Base-by-base conservation (phyloP, 495 filamentous ascomycete species). In the Aspergillus steynii region DNA sequence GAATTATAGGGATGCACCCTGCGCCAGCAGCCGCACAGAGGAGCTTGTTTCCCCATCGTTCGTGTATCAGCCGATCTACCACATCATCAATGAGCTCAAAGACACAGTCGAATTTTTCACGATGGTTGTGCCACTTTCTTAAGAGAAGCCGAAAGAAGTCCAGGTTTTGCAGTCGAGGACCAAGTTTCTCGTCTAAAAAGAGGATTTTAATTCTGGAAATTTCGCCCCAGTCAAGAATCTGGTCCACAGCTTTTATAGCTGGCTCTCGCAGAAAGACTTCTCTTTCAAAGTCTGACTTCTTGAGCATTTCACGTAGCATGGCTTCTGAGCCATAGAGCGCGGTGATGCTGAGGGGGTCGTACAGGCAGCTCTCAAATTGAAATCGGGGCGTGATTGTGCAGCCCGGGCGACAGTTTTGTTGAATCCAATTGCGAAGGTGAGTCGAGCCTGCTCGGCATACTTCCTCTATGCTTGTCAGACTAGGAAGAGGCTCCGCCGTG, bases 281-380 rank as follows among this genome's bases (percentile, higher is more conserved):
- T 5, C 50, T 56, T 27, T 51, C 55, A 29, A 71, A 64, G 54
- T 65, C 45, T 10, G 65, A 66, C 10, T 67, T 64, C 29, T 57
- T 25, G 56, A 65, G 56, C 29, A 71, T 58, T 60, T 32, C 6
- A 60, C 42, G 56, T 15, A 71, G 62, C 59, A 66, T 65, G 20
- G 56, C 34, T 59, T 63, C 62, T 29, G 67, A 69, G 34, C 69
- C 65, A 45, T 66, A 66, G 7, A 69, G 55, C 32, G 65, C 68
- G 58, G 65, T 66, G 42, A 72, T 65, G 55, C 67, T 61, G 7
- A 72, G 63, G n/a, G 69, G 69, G 59, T 72, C 67, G 28, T 67
- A 69, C 14, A 68, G 50, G 15, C 45, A 50, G 50, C 61, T 64
- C 29, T 67, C 62, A 56, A 71, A 68, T 28, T 65, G 54, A 64